Base-by-base conservation (phyloP, 371 early-diverging fungal genomes). In the Quaeritorhiza haematococci region DNA sequence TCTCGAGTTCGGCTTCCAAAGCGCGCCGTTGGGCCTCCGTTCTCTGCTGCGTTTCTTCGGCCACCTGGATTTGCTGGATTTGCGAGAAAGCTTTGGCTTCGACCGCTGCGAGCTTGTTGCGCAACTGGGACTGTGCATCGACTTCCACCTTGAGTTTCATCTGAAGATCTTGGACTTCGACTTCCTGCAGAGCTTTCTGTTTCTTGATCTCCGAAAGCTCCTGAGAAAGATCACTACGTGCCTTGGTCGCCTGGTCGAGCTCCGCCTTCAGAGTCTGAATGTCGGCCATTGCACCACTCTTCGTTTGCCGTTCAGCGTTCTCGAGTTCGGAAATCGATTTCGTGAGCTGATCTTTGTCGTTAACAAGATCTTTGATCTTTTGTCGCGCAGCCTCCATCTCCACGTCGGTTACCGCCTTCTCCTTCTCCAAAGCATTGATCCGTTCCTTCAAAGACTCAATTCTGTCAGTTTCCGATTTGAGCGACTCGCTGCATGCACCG, bases 331-430 rank as follows among this genome's bases (percentile, higher is more conserved):
- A 15, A 27, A 27, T 41, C 3, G 55, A 45, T 19, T 34, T 41
- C 17, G 19, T 10, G 13, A 55, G 55, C 33, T 10, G 15, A 28
- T 28, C 49, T 19, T 43, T 34, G 4, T 43, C 30, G 26, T 34
- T 41, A 26, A 34, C 42, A 33, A 55, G 28, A 21, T 6, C 33
- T 10, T 55, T 43, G 28, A 66, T 38, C 49, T 66, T 49, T 21
- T 38, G 21, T 47, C 33, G 27, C 3, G 53, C 45, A 33, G 64
- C 42, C 19, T 54, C 35, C 19, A 72, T 21, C 38, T 73, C 69
- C 10, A 62, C 50, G 24, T 62, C 48, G 13, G 60, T 17, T 35
- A 64, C 41, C 8, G 64, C 55, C 35, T 69, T 69, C 2, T n/a
- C 29, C 29, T 55, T 42, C 49, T 73, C 71, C n/a, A 65, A 35